Evolutionary conservation across 2,329 filamentous ascomycete genomes (phyloP).

Genomic region (Colletotrichum lentis): DNA sequence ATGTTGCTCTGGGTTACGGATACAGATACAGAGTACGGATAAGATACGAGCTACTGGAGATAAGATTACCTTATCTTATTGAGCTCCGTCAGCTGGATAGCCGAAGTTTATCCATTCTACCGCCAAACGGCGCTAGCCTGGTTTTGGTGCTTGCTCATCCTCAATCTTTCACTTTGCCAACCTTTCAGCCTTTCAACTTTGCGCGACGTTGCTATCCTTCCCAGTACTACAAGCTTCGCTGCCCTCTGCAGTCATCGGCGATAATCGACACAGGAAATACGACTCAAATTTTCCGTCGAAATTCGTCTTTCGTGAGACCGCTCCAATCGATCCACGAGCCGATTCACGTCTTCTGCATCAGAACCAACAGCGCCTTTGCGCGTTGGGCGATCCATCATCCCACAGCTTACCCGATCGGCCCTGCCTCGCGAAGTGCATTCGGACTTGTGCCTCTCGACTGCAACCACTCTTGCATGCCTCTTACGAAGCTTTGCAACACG

Average conservation of each 20-base stretch:
- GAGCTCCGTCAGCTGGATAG: too few species aligned
- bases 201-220: conserved; percentile 6
- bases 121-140: conserved; percentile 32
- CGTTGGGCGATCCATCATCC: conserved; percentile 16
- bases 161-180: conserved; percentile 35
- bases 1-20: too few species aligned
- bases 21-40: too few species aligned
- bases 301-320: background rate
- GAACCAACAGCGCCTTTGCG: conserved; percentile 26
- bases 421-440: background rate
- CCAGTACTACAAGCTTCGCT: conserved; percentile 10
- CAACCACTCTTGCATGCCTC: background rate
- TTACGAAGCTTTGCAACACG: background rate
- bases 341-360: background rate
- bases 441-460: background rate
- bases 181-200: conserved; percentile 31
- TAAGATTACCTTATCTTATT: conserved; percentile 21
- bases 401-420: conserved; percentile 2
- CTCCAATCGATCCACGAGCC: background rate
- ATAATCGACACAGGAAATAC: background rate
- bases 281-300: background rate
- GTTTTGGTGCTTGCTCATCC: conserved; percentile 29
- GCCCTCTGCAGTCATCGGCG: conserved; percentile 15
- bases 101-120: conserved; percentile 35
- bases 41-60: background rate